Conservation (phyloP, 305 asterid genomes). For the Fraxinus albicans region DNA sequence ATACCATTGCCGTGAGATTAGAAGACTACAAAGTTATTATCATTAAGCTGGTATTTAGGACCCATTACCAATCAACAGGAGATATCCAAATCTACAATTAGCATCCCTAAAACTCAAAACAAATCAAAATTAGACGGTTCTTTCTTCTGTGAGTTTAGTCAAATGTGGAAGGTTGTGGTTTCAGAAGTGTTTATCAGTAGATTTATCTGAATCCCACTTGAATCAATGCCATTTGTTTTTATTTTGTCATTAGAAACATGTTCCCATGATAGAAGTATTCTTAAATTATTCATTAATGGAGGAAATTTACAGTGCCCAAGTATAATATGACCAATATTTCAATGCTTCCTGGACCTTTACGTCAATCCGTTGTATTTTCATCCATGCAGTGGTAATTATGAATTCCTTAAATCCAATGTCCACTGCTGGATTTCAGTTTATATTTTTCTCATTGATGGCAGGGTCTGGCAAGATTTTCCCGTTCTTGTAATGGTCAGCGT, state of each 20-base stretch:
- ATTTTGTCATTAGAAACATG: not conserved
- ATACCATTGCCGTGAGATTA: not conserved
- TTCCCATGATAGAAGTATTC: not conserved
- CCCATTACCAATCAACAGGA: not conserved
- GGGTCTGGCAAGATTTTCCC: constrained; percentile 96
- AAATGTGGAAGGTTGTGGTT: not conserved
- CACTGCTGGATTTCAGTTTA: constrained; percentile 7
- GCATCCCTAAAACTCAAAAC: not conserved
- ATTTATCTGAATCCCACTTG: not conserved
- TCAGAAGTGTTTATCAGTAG: not conserved
- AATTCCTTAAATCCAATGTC: constrained; percentile 8
- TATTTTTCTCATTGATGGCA: constrained; percentile 24
- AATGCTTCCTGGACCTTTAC: not conserved
- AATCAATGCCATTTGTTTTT: not conserved
- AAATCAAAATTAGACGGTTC: not conserved
- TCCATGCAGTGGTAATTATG: not conserved
- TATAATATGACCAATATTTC: not conserved
- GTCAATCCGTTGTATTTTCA: not conserved
- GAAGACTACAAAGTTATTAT: not conserved
- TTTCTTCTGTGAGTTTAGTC: not conserved
- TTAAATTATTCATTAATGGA: not conserved
- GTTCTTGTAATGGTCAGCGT: constrained; percentile 97
- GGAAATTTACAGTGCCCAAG: not conserved
- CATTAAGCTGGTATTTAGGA: not conserved
- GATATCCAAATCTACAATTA: not conserved